Evolutionary conservation across 805 yeast species (phyloP).

Genomic region (Saccharomycopsis fibuligera): DNA sequence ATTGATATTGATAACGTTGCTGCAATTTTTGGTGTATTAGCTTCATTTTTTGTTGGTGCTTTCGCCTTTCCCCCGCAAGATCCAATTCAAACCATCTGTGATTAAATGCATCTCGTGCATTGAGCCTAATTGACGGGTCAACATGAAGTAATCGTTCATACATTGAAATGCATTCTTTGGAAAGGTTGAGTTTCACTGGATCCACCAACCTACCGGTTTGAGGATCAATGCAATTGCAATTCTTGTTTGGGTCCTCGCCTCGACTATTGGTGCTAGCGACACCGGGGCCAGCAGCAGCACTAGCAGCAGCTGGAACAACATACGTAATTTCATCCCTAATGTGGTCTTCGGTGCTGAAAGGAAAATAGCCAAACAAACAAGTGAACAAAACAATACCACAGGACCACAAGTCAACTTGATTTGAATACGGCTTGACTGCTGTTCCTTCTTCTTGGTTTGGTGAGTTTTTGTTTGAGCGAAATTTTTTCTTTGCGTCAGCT

Average conservation of each 20-base stretch:
- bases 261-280: too few species aligned
- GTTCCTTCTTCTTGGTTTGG: background rate
- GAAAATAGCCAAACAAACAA: conserved; percentile 80
- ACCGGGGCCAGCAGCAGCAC: too few species aligned
- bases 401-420: conserved; percentile 77
- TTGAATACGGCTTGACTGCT: conserved; percentile 47
- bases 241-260: too few species aligned
- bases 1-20: too few species aligned
- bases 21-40: too few species aligned
- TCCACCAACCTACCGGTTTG: background rate
- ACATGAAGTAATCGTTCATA: background rate
- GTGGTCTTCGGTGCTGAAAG: conserved; percentile 63
- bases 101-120: too few species aligned
- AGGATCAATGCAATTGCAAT: too few species aligned
- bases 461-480: too few species aligned
- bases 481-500: background rate
- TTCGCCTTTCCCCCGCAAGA: too few species aligned
- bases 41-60: too few species aligned
- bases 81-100: too few species aligned
- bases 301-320: background rate
- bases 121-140: too few species aligned
- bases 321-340: conserved; percentile 5
- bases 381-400: conserved; percentile 73
- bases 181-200: background rate
- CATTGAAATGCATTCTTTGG: background rate